phyloP scores from a whole-genome alignment of 1,139 yeast genomes.

The Hansenula lynferdii region DNA sequence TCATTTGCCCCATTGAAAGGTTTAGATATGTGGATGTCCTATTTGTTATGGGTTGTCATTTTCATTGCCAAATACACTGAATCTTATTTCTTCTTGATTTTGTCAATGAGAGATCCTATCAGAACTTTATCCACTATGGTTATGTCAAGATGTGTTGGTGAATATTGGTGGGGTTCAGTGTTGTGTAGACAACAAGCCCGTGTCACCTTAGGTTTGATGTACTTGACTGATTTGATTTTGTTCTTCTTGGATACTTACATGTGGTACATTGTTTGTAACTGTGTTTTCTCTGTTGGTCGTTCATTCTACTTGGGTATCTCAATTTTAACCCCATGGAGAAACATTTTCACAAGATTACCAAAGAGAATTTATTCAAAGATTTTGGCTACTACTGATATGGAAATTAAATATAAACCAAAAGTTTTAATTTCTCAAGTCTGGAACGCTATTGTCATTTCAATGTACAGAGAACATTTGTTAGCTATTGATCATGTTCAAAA shows the following conservation, averaged over 20 bases:
- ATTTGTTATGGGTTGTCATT: conserved; percentile 82
- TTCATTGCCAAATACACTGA: conserved; percentile 85
- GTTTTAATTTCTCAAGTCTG: conserved; percentile 97
- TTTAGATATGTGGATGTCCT: conserved; percentile 95
- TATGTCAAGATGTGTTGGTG: conserved; percentile 78
- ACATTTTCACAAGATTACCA: conserved; percentile 94
- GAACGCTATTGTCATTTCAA: conserved; percentile 97
- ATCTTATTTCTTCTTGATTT: conserved; percentile 89
- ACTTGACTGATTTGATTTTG: conserved; percentile 83
- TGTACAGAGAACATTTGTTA: conserved; percentile 96
- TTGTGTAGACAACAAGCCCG: conserved; percentile 84
- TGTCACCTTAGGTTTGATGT: conserved; percentile 89
- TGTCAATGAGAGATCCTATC: conserved; percentile 92
- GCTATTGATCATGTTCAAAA: conserved; percentile 99
- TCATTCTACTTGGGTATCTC: conserved; percentile 98
- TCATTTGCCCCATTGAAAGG: conserved; percentile 78
- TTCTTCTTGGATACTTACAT: conserved; percentile 98
- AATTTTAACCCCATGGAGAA: conserved; percentile 98
- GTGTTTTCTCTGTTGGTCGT: conserved; percentile 93
- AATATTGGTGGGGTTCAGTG: conserved; percentile 72
- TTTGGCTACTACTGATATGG: conserved; percentile 98
- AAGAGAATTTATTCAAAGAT: conserved; percentile 97
- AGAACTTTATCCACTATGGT: conserved; percentile 61
- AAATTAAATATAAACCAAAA: conserved; percentile 97
- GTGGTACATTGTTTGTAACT: conserved; percentile 97